These are phyloP conservation scores for Dioscorea zingiberensis DNA, from an alignment of 106 monocot species.

Conservation along the genomic window DNA sequence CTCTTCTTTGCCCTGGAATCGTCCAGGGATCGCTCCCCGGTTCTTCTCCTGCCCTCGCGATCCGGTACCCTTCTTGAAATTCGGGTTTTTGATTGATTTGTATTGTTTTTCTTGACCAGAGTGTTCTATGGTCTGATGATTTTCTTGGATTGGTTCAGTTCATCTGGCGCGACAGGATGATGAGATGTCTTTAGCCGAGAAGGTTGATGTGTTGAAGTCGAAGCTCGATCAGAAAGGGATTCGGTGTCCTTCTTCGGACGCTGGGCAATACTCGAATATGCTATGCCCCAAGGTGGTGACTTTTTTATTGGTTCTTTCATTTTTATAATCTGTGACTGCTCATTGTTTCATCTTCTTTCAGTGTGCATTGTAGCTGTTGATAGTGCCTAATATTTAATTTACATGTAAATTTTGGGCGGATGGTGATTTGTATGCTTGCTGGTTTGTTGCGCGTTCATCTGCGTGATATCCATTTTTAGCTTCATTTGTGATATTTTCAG, in stretches of 20 bases:
- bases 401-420: no score
- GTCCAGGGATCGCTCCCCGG: background rate
- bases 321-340: no score
- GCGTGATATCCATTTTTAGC: background rate
- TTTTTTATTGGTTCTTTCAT: no score
- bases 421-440: background rate
- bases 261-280: slow-evolving; percentile 23
- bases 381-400: background rate
- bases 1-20: background rate
- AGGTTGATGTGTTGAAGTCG: slow-evolving; percentile 18
- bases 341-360: background rate
- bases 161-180: slow-evolving; percentile 7
- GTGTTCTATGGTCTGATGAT: background rate
- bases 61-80: slow-evolving; percentile 1
- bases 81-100: background rate
- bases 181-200: slow-evolving; percentile 1
- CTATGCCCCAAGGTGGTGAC: slow-evolving; percentile 55
- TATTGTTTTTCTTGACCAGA: background rate
- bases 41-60: background rate
- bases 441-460: background rate
- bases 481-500: slow-evolving; percentile 16
- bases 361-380: background rate
- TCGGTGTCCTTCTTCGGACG: slow-evolving; percentile 8
- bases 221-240: slow-evolving; percentile 45
- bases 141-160: slow-evolving; percentile 6